These are phyloP conservation scores for Leishmania gerbilli DNA, from an alignment of 208 protist species.

Conservation along the genomic window DNA sequence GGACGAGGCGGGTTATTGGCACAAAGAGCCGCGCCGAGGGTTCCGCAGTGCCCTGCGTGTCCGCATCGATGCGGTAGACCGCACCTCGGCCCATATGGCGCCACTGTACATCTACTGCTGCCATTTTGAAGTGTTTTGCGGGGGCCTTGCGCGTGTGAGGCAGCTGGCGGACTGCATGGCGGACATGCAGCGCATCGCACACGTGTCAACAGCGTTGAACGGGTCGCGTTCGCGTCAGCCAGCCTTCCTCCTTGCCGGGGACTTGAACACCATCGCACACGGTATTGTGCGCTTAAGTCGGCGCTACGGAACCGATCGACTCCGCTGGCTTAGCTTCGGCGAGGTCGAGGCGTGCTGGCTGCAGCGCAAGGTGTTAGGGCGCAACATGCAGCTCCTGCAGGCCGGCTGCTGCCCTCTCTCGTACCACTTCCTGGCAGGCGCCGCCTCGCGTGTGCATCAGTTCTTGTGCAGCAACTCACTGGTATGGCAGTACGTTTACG, in stretches of 20 bases:
- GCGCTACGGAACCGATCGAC: conserved; percentile 47
- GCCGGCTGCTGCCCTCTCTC: conserved; percentile 63
- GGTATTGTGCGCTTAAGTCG: conserved; percentile 62
- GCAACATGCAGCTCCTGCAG: conserved; percentile 40
- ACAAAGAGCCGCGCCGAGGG: conserved; percentile 59
- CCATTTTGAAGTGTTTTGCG: conserved; percentile 85
- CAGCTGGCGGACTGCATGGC: conserved; percentile 66
- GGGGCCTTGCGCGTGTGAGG: conserved; percentile 57
- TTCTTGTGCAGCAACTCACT: conserved; percentile 52
- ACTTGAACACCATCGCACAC: conserved; percentile 85
- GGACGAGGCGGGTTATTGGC: conserved; percentile 38
- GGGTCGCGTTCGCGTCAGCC: conserved; percentile 8
- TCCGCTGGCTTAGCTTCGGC: conserved; percentile 59
- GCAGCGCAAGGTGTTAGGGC: conserved; percentile 73
- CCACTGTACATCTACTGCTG: conserved; percentile 79
- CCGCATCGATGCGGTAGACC: conserved; percentile 36
- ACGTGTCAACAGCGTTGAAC: conserved; percentile 12
- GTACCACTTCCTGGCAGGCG: conserved; percentile 50
- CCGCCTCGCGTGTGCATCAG: conserved; percentile 39
- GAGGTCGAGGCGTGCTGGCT: conserved; percentile 82
- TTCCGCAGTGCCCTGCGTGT: conserved; percentile 63
- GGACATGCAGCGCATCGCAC: conserved; percentile 44
- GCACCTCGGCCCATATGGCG: conserved; percentile 32
- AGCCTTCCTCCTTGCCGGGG: conserved; percentile 73
- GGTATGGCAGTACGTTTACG: conserved; percentile 61